These are phyloP conservation scores for Sarcodon aspratus DNA, from an alignment of 768 basidiomycete species.

Conservation along the genomic window DNA sequence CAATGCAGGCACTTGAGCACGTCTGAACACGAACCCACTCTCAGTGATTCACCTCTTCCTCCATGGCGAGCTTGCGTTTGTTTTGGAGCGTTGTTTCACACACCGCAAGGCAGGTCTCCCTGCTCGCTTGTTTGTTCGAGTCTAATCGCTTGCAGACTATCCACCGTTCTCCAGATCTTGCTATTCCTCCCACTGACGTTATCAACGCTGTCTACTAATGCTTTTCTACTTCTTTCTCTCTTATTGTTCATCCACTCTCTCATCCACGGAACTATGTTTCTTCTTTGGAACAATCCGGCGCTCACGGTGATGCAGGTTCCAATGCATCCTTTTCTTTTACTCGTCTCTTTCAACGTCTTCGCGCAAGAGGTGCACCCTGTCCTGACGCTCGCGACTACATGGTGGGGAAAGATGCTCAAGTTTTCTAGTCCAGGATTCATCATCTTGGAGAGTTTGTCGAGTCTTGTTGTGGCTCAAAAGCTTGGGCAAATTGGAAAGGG, in stretches of 20 bases:
- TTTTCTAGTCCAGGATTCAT: constrained; percentile 73
- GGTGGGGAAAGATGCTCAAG: constrained; percentile 66
- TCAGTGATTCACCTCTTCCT: not conserved
- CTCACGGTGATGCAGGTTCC: constrained; percentile 76
- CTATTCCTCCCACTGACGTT: constrained; percentile 78
- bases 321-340: constrained; percentile 77
- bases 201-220: constrained; percentile 68
- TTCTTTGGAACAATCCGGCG: constrained; percentile 59
- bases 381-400: constrained; percentile 42
- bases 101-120: constrained; percentile 9
- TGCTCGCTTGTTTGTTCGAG: constrained; percentile 1
- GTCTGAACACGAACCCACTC: no score
- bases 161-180: constrained; percentile 70
- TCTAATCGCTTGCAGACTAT: constrained; percentile 35
- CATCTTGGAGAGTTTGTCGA: constrained; percentile 75
- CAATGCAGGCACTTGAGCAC: no score
- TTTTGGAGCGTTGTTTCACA: constrained; percentile 10
- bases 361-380: constrained; percentile 50
- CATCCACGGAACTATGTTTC: constrained; percentile 70
- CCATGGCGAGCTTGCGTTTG: constrained; percentile 2
- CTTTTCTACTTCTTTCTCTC: constrained; percentile 74
- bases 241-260: constrained; percentile 67
- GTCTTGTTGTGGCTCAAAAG: constrained; percentile 72
- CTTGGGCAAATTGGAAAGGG: constrained; percentile 69
- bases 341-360: constrained; percentile 81